Base-by-base conservation (phyloP, 2,329 filamentous ascomycete genomes). In the Paramyrothecium sp. region DNA sequence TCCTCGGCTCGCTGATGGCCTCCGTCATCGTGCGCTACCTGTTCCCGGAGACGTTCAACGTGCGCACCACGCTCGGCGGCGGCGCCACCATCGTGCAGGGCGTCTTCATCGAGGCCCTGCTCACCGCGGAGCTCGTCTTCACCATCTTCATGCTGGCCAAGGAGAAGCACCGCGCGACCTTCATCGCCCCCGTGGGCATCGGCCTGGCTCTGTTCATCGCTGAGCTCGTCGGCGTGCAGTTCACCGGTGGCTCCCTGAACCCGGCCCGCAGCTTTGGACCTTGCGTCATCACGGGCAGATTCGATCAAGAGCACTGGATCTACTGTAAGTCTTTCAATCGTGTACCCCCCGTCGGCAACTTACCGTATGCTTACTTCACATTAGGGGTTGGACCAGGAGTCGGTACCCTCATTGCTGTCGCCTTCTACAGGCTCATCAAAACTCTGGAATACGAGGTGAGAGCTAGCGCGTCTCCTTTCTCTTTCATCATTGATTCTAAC, bases 61-160 rank as follows among this genome's bases (percentile, higher is more conserved):
- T 78, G 2, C 68, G 69, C 11, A 81, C 78, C 7, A 71, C 67
- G 0, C 71, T 81, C 1, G 70, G 71, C 34, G 71, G 69, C 20
- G 73, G 72, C 7, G 74, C 76, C 2, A 72, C 71, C 13, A 58
- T 75, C 3, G 75, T 71, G 2, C 78, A 80, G 60, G 79, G 78
- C n/a, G 67, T 81, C 21, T 75, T 81, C 56, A 78, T 82, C 44
- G 79, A 82, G 60, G 78, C 78, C 61, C 69, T 82, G 30, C 67
- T 81, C 17, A 81, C 79, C 3, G 74, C 77, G 12, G 75, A 81
- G 60, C 61, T 82, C 23, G 71, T 79, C 16, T 80, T 81, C 56
- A 76, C 77, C 12, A 78, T 81, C 54, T 78, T 81, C 59, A 80
- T 81, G 78, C 71, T 81, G n/a, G 78, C 79, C 21, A 77, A 77